These are phyloP conservation scores for Vaccinium myrtillus DNA, from an alignment of 148 eudicot genomes.

Conservation along the genomic window DNA sequence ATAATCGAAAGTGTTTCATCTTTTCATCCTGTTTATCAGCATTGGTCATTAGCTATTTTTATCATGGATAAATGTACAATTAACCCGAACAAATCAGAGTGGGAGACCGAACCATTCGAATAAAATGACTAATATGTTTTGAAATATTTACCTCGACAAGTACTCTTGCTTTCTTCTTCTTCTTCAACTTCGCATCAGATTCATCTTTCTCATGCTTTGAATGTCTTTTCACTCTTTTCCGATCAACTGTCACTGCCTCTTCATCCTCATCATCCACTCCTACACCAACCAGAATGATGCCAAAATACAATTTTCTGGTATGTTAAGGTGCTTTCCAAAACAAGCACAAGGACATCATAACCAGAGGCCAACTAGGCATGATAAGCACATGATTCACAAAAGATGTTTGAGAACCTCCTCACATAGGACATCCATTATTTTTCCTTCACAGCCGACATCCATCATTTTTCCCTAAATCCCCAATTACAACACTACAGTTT, in stretches of 20 bases:
- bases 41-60: background rate
- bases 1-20: background rate
- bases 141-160: conserved; percentile 69
- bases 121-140: background rate
- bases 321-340: background rate
- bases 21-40: background rate
- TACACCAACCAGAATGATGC: conserved; percentile 18
- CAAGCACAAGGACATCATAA: background rate
- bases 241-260: conserved; percentile 23
- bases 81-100: background rate
- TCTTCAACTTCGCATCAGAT: conserved; percentile 50
- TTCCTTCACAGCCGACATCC: background rate
- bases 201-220: conserved; percentile 48
- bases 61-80: background rate
- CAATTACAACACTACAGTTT: background rate
- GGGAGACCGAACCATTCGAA: background rate
- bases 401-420: background rate
- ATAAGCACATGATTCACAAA: background rate
- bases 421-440: background rate
- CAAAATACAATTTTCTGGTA: background rate
- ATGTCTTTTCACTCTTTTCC: conserved; percentile 37
- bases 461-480: background rate
- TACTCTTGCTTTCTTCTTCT: conserved; percentile 49
- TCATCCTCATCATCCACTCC: conserved; percentile 54
- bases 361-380: background rate